Evolutionary conservation across 306 rosid genomes (phyloP).

Genomic region (Clitoria ternatea): DNA sequence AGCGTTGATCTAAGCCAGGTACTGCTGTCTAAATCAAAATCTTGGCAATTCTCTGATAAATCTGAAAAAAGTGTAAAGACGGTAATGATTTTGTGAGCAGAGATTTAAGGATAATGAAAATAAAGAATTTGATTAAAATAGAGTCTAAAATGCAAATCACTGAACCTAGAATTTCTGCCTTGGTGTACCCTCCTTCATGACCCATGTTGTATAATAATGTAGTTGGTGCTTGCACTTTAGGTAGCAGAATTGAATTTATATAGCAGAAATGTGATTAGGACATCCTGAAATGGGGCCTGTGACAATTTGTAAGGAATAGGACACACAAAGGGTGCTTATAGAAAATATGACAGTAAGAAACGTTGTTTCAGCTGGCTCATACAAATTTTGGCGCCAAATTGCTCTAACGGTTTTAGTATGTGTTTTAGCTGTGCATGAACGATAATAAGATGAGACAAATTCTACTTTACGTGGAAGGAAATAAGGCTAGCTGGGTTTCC

Average conservation of each 20-base stretch:
- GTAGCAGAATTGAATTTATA: conserved; percentile 31
- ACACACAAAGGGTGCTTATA: conserved; percentile 28
- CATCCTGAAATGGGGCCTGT: conserved; percentile 35
- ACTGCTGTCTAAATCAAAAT: conserved; percentile 5
- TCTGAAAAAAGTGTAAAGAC: conserved; percentile 32
- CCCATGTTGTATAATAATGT: conserved; percentile 31
- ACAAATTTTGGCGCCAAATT: conserved; percentile 56
- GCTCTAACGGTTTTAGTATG: conserved; percentile 18
- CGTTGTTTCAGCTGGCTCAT: conserved; percentile 38
- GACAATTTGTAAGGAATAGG: conserved; percentile 46
- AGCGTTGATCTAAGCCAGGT: conserved; percentile 30
- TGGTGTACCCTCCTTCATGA: conserved; percentile 27
- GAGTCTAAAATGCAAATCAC: neutral
- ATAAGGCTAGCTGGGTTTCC: conserved; percentile 52
- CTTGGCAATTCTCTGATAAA: conserved; percentile 14
- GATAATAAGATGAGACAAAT: neutral
- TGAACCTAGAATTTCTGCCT: conserved; percentile 31
- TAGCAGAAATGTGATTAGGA: conserved; percentile 34
- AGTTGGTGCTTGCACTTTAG: neutral
- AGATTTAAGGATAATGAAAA: neutral
- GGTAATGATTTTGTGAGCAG: neutral
- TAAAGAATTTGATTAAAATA: neutral
- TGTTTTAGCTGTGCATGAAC: conserved; percentile 20
- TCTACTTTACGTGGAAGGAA: conserved; percentile 75
- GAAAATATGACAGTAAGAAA: conserved; percentile 36